A percentile compares a stretch with the other conserved stretches of the same genome.
Evolutionary conservation across 164 flowering plant genomes (phyloP).

Genomic region (Vitis cinerea): DNA sequence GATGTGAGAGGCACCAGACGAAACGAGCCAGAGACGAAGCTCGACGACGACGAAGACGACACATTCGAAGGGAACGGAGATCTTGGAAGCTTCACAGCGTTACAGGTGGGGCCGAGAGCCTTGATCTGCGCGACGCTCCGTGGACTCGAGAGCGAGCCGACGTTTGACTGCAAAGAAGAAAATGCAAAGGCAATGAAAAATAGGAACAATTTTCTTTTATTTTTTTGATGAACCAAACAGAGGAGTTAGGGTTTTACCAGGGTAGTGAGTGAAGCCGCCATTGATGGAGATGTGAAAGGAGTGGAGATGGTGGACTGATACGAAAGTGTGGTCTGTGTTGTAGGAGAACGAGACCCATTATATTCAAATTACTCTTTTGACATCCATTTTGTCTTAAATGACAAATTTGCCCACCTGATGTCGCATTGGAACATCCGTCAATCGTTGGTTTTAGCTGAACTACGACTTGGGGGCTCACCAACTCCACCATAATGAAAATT

Average conservation of each 20-base stretch:
- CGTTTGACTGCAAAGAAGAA: conserved; percentile 34
- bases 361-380: no score
- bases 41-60: conserved; percentile 24
- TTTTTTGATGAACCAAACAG: background rate
- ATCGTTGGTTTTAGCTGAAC: no score
- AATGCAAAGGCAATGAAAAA: background rate
- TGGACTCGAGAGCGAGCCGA: conserved; percentile 26
- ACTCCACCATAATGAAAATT: no score
- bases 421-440: no score
- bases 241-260: conserved; percentile 21
- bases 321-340: background rate
- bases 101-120: conserved; percentile 14
- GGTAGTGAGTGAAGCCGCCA: conserved; percentile 36
- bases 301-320: background rate
- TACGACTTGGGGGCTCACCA: no score
- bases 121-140: conserved; percentile 16
- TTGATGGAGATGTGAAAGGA: conserved; percentile 14
- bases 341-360: background rate
- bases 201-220: background rate
- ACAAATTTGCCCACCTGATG: no score
- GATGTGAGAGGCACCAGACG: conserved; percentile 21
- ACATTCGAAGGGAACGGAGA: conserved; percentile 13
- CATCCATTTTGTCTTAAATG: no score
- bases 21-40: conserved; percentile 29
- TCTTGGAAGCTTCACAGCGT: conserved; percentile 20